phyloP scores from a whole-genome alignment of 2,329 filamentous ascomycete species.

The Aspergillus caelatus region DNA sequence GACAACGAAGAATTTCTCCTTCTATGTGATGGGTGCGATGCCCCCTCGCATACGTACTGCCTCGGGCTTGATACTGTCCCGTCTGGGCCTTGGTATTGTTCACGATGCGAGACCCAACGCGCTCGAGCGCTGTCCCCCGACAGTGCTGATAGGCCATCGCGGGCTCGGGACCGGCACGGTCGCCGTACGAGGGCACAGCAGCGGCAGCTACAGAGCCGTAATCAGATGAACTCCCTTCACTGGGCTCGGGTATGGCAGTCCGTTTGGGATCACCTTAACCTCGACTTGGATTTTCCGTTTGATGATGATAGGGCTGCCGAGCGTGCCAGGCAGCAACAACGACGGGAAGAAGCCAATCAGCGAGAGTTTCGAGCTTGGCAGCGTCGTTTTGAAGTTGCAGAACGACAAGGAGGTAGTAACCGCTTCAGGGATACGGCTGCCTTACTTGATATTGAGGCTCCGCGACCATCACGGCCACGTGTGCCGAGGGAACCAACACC shows the following conservation, averaged over 20 bases:
- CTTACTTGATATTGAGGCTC: constrained; percentile 56
- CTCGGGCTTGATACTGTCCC: constrained; percentile 79
- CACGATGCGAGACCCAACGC: constrained; percentile 67
- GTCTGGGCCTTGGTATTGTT: constrained; percentile 84
- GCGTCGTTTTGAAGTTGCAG: constrained; percentile 78
- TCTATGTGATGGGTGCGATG: constrained; percentile 89
- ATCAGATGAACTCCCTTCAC: constrained; percentile 54
- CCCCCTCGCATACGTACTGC: constrained; percentile 88
- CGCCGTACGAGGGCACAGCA: constrained; percentile 52
- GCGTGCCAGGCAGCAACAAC: constrained; percentile 58
- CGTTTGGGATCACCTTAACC: constrained; percentile 75
- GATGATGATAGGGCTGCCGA: constrained; percentile 67
- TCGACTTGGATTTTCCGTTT: constrained; percentile 85
- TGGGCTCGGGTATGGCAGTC: constrained; percentile 86
- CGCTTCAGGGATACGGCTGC: constrained; percentile 71
- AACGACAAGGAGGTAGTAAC: constrained; percentile 73
- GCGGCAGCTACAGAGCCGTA: constrained; percentile 43
- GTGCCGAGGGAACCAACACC: constrained; percentile 46
- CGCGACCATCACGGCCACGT: constrained; percentile 45
- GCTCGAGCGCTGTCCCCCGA: constrained; percentile 42
- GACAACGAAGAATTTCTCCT: constrained; percentile 84
- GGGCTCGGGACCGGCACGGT: constrained; percentile 48
- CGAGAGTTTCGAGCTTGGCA: constrained; percentile 74
- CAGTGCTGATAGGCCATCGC: constrained; percentile 32
- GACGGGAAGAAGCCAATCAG: constrained; percentile 53